Base-by-base conservation (phyloP, 2,329 filamentous ascomycete genomes). In the Colletotrichum shisoi region DNA sequence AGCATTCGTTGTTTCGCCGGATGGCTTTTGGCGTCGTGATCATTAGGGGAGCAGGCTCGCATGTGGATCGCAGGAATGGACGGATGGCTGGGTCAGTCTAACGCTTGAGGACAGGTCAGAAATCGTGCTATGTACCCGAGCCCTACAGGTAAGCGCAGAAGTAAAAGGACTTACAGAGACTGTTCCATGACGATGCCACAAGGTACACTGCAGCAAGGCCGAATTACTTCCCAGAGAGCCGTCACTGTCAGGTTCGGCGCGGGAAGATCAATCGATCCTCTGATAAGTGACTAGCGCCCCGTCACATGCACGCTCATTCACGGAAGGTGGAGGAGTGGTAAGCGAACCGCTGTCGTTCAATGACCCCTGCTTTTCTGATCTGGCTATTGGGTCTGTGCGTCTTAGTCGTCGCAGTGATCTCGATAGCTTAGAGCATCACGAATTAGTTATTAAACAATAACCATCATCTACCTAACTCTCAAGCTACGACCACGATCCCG, bases 261-360 rank as follows among this genome's bases (percentile, higher is more conserved):
- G 24, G 54, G 42, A 66, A 34, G 60, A 53, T 31, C 49, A 68
- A 57, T 68, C 54, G 39, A 60, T 19, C 44, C 65, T 65, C 62
- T 27, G 65, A 60, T 68, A 68, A 60, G 49, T 68, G 31, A 65
- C 61, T 68, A 68, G 65, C 65, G 65, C 65, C 65, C 65, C 65
- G 65, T 65, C 61, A 68, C 44, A 57, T 68, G 65, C 65, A 68
- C 37, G 19, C 44, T 44, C 13, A 49, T 42, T 34, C 48, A 52
- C 17, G 53, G 61, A 57, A 21, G 34, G 27, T 21, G 34, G 44
- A 49, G 19, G 49, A 49, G 31, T 46, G 37, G 61, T 46, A 60
- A 34, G 31, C 31, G 56, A 15, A 37, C 62, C 63, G 61, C 40
- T 60, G 61, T 59, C 24, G 31, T 34, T 39, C 48, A 15, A 17